Base-by-base conservation (phyloP, 345 rosid genomes). In the Ailanthus altissimus region DNA sequence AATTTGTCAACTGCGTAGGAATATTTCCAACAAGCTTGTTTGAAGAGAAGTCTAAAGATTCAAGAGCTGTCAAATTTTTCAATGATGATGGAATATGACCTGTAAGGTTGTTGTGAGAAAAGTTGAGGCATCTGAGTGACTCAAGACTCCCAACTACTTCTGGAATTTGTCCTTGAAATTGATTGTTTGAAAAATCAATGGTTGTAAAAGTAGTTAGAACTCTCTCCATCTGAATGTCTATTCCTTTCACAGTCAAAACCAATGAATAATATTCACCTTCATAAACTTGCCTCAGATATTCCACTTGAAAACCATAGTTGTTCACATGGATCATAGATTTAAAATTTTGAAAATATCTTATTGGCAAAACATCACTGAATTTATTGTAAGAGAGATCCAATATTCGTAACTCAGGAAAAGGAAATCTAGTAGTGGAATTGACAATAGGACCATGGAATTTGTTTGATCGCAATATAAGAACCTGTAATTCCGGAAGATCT, bases 391-490 rank as follows among this genome's bases (percentile, higher is more conserved):
- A 70, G 49, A 70, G 49, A 28, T 70, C 74, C 10, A 53, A 13
- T 7, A 70, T 53, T 53, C 28, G 9, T 32, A 70, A 53, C 11
- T 51, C 59, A 0, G 67, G 18, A 21, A 77, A 77, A 1, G 12
- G 8, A 36, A 8, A 14, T 2, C 5, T 28, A 4, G 51, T 32
- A 3, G 11, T 36, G 6, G 63, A 40, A 54, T 65, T 4, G 11
- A 21, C 4, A 9, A 56, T 43, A 1, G 70, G 4, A 46, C 85
- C 80, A 43, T 70, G 43, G 20, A 82, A 40, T n/a, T 16, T 36
- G 12, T 84, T 82, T 2, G 72, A 70, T 0, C 67, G 18, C 56
- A 84, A 23, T 14, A 82, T 38, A 4, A 84, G 38, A 28, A 74
- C 70, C 18, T 40, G 45, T 2, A 84, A 36, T 3, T 75, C 7